Conservation (phyloP, 2,329 filamentous ascomycete genomes). For the Ceratocystis smalleyi region DNA sequence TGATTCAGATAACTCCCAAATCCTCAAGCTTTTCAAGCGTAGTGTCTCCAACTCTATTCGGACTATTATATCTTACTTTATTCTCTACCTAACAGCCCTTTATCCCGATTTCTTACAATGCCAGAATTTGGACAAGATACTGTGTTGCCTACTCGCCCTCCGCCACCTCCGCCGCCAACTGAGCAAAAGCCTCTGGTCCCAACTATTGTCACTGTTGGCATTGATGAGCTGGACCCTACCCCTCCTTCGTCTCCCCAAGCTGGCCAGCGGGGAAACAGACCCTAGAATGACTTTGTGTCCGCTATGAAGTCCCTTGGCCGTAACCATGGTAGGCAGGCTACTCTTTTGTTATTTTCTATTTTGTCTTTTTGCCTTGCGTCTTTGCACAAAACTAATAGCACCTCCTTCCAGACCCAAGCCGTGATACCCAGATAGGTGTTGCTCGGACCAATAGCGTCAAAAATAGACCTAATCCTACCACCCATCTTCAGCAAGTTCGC, state of each 20-base stretch:
- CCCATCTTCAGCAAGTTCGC: not conserved
- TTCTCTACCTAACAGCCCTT: not conserved
- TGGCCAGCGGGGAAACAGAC: slow-evolving; percentile 9
- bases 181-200: not conserved
- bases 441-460: not conserved
- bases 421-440: slow-evolving; percentile 4
- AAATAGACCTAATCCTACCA: not conserved
- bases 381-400: not conserved
- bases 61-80: not conserved
- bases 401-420: not conserved
- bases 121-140: not conserved
- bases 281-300: slow-evolving; percentile 16
- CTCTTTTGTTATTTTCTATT: too few relatives aligned
- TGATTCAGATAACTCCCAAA: too few relatives aligned
- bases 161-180: not conserved
- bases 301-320: slow-evolving; percentile 17
- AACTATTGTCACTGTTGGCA: not conserved
- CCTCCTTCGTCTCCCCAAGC: not conserved
- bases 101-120: not conserved
- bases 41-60: not conserved
- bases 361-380: not conserved
- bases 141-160: slow-evolving; percentile 6
- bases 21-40: not conserved
- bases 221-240: not conserved
- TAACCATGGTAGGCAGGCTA: slow-evolving; percentile 8